phyloP scores from a whole-genome alignment of 495 filamentous ascomycete genomes.

The Parathielavia appendiculata region DNA sequence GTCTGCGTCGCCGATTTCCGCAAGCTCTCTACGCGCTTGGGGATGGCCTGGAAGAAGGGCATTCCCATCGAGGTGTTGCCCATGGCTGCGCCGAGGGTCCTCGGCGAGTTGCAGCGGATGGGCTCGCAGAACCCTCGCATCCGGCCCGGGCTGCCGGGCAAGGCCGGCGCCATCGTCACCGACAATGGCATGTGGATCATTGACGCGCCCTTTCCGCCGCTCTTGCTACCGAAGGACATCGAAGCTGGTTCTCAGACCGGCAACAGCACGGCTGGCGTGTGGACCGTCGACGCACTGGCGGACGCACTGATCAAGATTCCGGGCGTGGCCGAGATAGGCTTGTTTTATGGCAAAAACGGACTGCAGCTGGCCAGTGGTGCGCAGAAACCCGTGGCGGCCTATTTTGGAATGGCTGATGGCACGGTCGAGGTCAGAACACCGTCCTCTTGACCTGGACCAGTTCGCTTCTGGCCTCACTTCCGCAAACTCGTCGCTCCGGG shows the following conservation, averaged over 20 bases:
- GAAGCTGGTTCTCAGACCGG: conserved; percentile 34
- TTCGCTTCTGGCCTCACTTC: not conserved
- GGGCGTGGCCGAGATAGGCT: conserved; percentile 85
- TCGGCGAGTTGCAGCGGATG: conserved; percentile 59
- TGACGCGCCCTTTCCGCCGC: conserved; percentile 76
- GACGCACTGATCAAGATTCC: conserved; percentile 70
- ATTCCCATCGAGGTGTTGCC: conserved; percentile 94
- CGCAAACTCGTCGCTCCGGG: no score
- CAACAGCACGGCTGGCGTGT: conserved; percentile 52
- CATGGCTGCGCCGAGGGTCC: conserved; percentile 65
- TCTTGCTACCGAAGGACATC: conserved; percentile 57
- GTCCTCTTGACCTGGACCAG: conserved; percentile 38
- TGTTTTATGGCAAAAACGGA: conserved; percentile 79
- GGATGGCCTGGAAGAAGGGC: conserved; percentile 68
- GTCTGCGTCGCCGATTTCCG: conserved; percentile 91
- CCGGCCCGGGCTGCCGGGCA: conserved; percentile 59
- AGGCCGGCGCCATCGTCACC: conserved; percentile 79
- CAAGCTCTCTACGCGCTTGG: conserved; percentile 72
- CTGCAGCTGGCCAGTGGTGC: conserved; percentile 61
- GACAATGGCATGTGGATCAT: conserved; percentile 93
- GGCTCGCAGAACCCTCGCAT: conserved; percentile 65
- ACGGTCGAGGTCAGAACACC: conserved; percentile 40
- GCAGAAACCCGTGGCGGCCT: conserved; percentile 87
- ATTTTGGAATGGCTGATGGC: conserved; percentile 82
- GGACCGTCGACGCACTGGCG: conserved; percentile 73